Percentiles rank a stretch among this genome's conserved stretches.
phyloP scores from a whole-genome alignment of 441 rosid genomes.

The Melastoma candidum region DNA sequence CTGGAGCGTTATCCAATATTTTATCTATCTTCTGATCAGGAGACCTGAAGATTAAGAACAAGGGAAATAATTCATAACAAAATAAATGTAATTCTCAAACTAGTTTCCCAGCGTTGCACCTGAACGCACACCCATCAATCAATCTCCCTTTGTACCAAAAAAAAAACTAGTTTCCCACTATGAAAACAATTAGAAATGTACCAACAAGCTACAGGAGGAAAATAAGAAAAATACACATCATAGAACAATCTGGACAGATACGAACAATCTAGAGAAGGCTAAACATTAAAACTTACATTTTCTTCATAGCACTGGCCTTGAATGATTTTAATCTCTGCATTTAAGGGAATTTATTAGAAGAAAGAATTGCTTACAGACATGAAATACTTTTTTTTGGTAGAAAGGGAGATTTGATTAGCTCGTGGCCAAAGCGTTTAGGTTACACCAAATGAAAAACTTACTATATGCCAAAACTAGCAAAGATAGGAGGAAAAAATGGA shows the following conservation, averaged over 20 bases:
- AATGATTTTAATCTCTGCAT: conserved; percentile 52
- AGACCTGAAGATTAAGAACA: conserved; percentile 35
- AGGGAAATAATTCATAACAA: background rate
- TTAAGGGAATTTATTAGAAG: conserved; percentile 7
- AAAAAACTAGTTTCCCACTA: too few species aligned
- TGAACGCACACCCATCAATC: too few species aligned
- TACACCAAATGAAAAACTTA: background rate
- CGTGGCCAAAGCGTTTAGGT: too few species aligned
- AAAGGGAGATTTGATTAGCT: too few species aligned
- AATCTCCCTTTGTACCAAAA: too few species aligned
- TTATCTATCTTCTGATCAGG: conserved; percentile 35
- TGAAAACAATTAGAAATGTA: too few species aligned
- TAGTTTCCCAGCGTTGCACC: too few species aligned
- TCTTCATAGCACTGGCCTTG: conserved; percentile 32
- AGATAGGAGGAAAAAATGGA: conserved; percentile 10
- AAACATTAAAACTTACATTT: conserved; percentile 40
- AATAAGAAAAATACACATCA: too few species aligned
- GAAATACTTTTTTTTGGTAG: too few species aligned
- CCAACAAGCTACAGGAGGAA: too few species aligned
- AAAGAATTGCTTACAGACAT: conserved; percentile 5
- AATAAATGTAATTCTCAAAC: background rate
- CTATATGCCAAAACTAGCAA: conserved; percentile 5
- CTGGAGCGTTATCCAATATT: conserved; percentile 26
- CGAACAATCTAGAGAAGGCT: background rate
- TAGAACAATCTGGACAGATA: too few species aligned